Base-by-base conservation (phyloP, 1,139 yeast species). In the Hyphopichia khmerensis region DNA sequence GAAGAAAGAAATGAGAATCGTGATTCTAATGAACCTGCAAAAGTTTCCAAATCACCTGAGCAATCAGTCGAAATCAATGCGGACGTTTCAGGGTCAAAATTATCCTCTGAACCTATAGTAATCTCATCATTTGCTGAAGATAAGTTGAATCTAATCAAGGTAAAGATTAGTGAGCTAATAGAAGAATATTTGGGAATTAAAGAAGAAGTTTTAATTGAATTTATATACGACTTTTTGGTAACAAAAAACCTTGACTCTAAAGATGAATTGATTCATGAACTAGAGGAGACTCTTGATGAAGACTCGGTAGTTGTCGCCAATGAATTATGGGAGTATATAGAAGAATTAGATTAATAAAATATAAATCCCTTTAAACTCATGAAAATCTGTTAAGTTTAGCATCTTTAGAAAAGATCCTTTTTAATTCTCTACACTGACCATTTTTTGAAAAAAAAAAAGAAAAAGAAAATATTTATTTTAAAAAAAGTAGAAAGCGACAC, bases 221-320 rank as follows among this genome's bases (percentile, higher is more conserved):
- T 72, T 36, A 66, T 80, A 14, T 54, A 63, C 38, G 65, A 65
- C 21, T 65, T 69, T 42, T 55, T 79, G 8, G 50, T 59, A 19
- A 61, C 56, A 3, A 59, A 67, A 33, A 62, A 62, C 41, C 55
- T 67, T 14, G 46, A 47, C 3, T 54, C 57, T 2, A 65, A 65
- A 38, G 49, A 59, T 3, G 64, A 56, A 14, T 63, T 79, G 39
- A 48, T 70, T 14, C 57, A 60, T 8, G 85, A 79, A 45, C 62
- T 80, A 39, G 57, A 59, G 8, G 83, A 80, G 48, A 75, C 82
- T 1, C 59, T 79, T 34, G 83, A 80, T 46, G 84, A 80, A 32
- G 85, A 80, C 55, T 76, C 84, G 1, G 57, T 52, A n/a, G 59
- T 56, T 15, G 69, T 77, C 40, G 74, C 72, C 2, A 66, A 72